phyloP scores from a whole-genome alignment of 805 yeast genomes.

The Candida golubevii region DNA sequence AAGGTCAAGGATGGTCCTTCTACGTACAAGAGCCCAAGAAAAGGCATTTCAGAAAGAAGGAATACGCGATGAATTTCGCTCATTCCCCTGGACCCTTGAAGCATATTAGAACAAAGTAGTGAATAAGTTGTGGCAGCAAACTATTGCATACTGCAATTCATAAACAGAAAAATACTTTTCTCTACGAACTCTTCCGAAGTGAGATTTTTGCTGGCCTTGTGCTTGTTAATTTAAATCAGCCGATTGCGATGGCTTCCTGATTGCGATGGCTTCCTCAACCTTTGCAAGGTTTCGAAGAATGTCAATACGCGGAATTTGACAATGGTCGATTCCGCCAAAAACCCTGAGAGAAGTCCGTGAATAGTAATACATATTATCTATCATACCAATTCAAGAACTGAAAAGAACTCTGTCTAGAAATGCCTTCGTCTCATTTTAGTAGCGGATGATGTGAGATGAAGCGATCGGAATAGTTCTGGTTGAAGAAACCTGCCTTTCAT shows the following conservation, averaged over 20 bases:
- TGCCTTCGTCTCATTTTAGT: no score
- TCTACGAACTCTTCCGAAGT: neutral
- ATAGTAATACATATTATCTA: no score
- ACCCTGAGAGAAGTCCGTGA: no score
- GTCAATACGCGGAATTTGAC: no score
- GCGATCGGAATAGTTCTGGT: neutral
- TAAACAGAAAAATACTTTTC: neutral
- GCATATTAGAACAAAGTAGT: conserved; percentile 73
- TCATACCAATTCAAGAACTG: neutral
- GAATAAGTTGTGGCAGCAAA: neutral
- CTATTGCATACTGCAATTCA: conserved; percentile 11
- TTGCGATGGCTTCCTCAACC: neutral
- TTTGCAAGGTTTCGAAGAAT: no score
- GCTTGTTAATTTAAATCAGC: neutral
- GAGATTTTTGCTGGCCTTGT: neutral
- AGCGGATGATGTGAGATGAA: no score
- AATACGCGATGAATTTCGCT: conserved; percentile 65
- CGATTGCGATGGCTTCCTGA: neutral
- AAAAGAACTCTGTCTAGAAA: neutral
- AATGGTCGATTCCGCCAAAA: no score
- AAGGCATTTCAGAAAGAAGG: conserved; percentile 70
- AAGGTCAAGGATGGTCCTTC: conserved; percentile 82
- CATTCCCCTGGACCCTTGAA: conserved; percentile 70
- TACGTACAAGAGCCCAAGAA: conserved; percentile 77
- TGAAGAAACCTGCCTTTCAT: neutral